Conservation (phyloP, 1,139 yeast genomes). For the Nematodospora anomalae region DNA sequence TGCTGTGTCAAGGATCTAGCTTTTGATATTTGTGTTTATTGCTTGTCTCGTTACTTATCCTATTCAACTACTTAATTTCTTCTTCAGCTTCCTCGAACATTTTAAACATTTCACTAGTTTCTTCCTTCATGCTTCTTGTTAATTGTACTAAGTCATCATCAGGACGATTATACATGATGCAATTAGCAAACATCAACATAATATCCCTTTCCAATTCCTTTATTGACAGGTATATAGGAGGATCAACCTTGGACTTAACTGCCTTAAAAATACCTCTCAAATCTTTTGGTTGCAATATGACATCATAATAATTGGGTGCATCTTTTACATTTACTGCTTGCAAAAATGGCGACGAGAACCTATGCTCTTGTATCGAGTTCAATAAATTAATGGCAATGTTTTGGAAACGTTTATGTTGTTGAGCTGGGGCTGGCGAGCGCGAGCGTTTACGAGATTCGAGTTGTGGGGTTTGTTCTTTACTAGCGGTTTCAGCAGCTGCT, state of each 20-base stretch:
- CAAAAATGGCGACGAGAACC: slow-evolving; percentile 73
- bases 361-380: slow-evolving; percentile 64
- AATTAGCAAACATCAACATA: slow-evolving; percentile 78
- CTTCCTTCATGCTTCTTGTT: slow-evolving; percentile 68
- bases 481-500: slow-evolving; percentile 3
- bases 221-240: slow-evolving; percentile 51
- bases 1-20: too few species aligned
- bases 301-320: slow-evolving; percentile 66
- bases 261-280: slow-evolving; percentile 59
- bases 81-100: slow-evolving; percentile 48
- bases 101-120: slow-evolving; percentile 50
- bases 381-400: slow-evolving; percentile 58
- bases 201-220: slow-evolving; percentile 67
- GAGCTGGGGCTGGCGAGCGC: slow-evolving; percentile 25
- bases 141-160: slow-evolving; percentile 62
- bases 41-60: too few species aligned
- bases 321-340: slow-evolving; percentile 66
- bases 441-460: slow-evolving; percentile 20
- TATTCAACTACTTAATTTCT: slow-evolving; percentile 20
- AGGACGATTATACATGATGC: slow-evolving; percentile 75
- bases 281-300: slow-evolving; percentile 67
- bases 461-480: slow-evolving; percentile 2
- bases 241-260: slow-evolving; percentile 47
- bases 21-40: too few species aligned
- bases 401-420: slow-evolving; percentile 51